phyloP scores from a whole-genome alignment of 2,329 filamentous ascomycete genomes.

The Xylariaceae sp. region DNA sequence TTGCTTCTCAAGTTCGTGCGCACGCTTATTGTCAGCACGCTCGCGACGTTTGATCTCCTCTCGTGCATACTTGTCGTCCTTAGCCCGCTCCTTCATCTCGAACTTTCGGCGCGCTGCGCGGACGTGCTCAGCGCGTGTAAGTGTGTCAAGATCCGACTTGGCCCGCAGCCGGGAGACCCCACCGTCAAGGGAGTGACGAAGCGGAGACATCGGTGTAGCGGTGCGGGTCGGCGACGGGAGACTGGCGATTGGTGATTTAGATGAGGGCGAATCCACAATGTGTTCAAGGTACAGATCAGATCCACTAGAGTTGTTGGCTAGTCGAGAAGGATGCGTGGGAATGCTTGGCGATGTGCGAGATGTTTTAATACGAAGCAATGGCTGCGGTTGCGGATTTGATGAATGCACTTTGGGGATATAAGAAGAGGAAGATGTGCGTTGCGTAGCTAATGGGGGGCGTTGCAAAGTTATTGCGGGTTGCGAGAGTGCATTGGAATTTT shows the following conservation, averaged over 20 bases:
- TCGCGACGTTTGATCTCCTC: slow-evolving; percentile 56
- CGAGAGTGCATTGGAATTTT: slow-evolving; percentile 28
- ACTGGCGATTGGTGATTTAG: slow-evolving; percentile 25
- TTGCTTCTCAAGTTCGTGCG: slow-evolving; percentile 47
- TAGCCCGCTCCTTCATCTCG: slow-evolving; percentile 56
- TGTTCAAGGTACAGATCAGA: slow-evolving; percentile 46
- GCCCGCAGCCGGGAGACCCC: slow-evolving; percentile 56
- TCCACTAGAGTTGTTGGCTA: slow-evolving; percentile 43
- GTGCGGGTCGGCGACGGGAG: slow-evolving; percentile 36
- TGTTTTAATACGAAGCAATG: slow-evolving; percentile 38
- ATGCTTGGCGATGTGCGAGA: slow-evolving; percentile 33
- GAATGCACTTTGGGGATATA: slow-evolving; percentile 35
- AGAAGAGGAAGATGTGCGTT: slow-evolving; percentile 39
- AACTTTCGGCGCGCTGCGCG: slow-evolving; percentile 60
- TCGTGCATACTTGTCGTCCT: slow-evolving; percentile 59
- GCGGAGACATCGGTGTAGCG: slow-evolving; percentile 44
- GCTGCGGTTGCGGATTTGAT: slow-evolving; percentile 12
- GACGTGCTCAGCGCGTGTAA: slow-evolving; percentile 53
- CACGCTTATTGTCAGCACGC: slow-evolving; percentile 55
- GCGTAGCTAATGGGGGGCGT: slow-evolving; percentile 39
- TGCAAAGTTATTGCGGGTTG: slow-evolving; percentile 33
- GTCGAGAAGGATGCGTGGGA: slow-evolving; percentile 35
- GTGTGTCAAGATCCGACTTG: slow-evolving; percentile 56
- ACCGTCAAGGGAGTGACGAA: slow-evolving; percentile 56
- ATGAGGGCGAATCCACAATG: slow-evolving; percentile 37